phyloP scores from a whole-genome alignment of 345 rosid species.

The Sisymbrium irio region DNA sequence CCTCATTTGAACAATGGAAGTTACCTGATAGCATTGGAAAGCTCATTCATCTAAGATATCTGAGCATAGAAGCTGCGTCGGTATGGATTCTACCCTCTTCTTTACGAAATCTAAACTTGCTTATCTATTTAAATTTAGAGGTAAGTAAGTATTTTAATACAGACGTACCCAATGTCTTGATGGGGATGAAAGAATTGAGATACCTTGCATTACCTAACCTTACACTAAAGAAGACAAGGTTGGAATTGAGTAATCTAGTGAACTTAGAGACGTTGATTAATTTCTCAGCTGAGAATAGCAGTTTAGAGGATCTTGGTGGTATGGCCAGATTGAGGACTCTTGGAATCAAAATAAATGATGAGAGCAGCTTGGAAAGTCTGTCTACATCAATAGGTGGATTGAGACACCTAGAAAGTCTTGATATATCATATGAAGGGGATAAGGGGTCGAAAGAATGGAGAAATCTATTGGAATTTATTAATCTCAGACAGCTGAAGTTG shows the following conservation, averaged over 20 bases:
- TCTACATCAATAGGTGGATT: too few species aligned
- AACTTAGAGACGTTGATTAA: background rate
- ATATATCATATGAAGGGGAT: too few species aligned
- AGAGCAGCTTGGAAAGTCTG: too few species aligned
- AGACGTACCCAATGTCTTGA: background rate
- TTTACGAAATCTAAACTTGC: background rate
- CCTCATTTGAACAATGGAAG: background rate
- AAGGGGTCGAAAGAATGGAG: too few species aligned
- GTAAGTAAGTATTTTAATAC: fast-evolving
- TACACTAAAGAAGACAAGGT: background rate
- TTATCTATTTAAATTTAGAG: background rate
- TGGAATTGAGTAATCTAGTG: background rate
- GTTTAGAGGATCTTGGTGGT: background rate
- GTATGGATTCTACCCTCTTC: background rate
- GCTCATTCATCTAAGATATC: background rate
- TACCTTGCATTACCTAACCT: background rate
- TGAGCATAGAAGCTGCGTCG: background rate
- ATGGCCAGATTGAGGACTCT: background rate
- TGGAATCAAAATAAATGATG: fast-evolving
- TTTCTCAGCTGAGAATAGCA: background rate
- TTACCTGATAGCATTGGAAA: background rate
- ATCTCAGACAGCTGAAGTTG: too few species aligned
- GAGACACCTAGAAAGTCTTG: too few species aligned
- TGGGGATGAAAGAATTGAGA: background rate
- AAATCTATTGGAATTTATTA: too few species aligned